A percentile compares a stretch with the other conserved stretches of the same genome.
Evolutionary conservation across 352 stramenopile species (phyloP).

Genomic region (Phytophthora agathidicida): DNA sequence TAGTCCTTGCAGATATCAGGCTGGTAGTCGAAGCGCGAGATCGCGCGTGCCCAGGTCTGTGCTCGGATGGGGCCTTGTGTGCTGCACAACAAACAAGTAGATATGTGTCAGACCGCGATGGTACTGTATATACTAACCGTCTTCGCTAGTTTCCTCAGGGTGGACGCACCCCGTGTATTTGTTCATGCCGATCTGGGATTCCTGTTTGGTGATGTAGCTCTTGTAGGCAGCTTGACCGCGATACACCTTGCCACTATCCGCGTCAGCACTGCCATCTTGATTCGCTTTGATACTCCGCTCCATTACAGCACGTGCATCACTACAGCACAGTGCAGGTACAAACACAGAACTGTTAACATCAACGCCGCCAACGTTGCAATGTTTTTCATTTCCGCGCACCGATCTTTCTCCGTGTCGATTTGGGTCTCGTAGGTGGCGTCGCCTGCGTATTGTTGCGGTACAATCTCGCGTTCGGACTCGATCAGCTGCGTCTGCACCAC

Average conservation of each 20-base stretch:
- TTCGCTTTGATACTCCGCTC: slow-evolving; percentile 82
- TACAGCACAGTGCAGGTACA: slow-evolving; percentile 21
- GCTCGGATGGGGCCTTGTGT: slow-evolving; percentile 95
- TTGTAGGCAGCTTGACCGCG: slow-evolving; percentile 85
- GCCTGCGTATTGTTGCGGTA: slow-evolving; percentile 79
- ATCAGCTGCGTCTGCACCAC: slow-evolving; percentile 62
- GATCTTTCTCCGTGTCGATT: slow-evolving; percentile 83
- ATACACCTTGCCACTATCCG: slow-evolving; percentile 82
- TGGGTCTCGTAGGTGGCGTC: slow-evolving; percentile 86
- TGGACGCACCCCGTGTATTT: slow-evolving; percentile 86
- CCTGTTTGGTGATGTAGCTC: slow-evolving; percentile 90
- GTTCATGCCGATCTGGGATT: slow-evolving; percentile 88
- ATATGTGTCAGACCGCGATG: not conserved
- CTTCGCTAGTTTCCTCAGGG: too few species aligned
- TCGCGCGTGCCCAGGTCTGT: slow-evolving; percentile 94
- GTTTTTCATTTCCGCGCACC: slow-evolving; percentile 26
- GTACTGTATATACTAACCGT: too few species aligned
- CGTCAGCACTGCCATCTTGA: slow-evolving; percentile 67
- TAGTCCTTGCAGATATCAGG: slow-evolving; percentile 99
- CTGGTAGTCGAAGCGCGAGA: slow-evolving; percentile 97
- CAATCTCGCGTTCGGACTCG: slow-evolving; percentile 76
- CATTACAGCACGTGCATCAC: slow-evolving; percentile 78
- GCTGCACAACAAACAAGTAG: slow-evolving; percentile 31
- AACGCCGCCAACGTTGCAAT: not conserved
- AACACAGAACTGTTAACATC: not conserved